These are phyloP conservation scores for Phialocephala subalpina DNA, from an alignment of 2,329 filamentous ascomycete genomes.

Conservation along the genomic window DNA sequence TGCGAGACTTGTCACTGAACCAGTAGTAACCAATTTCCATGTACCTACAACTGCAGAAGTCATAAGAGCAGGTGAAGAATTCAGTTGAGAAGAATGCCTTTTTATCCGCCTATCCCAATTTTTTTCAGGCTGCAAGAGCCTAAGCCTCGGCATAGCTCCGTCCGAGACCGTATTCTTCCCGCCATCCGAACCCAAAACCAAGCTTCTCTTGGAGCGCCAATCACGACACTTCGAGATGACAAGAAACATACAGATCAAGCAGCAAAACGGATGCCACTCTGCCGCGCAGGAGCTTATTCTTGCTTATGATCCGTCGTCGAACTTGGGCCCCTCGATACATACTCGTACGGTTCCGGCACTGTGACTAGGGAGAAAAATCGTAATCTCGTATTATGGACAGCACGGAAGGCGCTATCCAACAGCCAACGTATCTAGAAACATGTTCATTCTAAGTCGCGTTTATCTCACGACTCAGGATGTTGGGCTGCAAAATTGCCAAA, in stretches of 20 bases:
- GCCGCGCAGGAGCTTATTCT: background rate
- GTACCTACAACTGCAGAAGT: background rate
- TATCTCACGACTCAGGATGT: background rate
- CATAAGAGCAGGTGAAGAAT: background rate
- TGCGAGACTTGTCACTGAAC: background rate
- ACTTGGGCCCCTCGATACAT: background rate
- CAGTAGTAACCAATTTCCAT: background rate
- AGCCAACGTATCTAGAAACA: background rate
- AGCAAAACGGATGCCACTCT: background rate
- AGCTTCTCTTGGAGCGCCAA: slow-evolving; percentile 4
- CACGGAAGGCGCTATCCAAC: background rate
- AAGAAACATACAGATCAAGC: background rate
- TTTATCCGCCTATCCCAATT: background rate
- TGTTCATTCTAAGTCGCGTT: background rate
- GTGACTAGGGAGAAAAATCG: background rate
- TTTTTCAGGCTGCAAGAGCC: background rate
- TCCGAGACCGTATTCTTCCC: background rate
- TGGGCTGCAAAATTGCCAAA: background rate
- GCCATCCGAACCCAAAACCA: background rate
- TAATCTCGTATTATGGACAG: background rate
- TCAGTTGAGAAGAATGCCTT: background rate
- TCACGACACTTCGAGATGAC: background rate
- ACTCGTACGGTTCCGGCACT: background rate
- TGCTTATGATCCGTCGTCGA: background rate
- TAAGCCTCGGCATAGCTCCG: background rate